Evolutionary conservation across 768 basidiomycete genomes (phyloP).

Genomic region (Boletus tylopilopsis): DNA sequence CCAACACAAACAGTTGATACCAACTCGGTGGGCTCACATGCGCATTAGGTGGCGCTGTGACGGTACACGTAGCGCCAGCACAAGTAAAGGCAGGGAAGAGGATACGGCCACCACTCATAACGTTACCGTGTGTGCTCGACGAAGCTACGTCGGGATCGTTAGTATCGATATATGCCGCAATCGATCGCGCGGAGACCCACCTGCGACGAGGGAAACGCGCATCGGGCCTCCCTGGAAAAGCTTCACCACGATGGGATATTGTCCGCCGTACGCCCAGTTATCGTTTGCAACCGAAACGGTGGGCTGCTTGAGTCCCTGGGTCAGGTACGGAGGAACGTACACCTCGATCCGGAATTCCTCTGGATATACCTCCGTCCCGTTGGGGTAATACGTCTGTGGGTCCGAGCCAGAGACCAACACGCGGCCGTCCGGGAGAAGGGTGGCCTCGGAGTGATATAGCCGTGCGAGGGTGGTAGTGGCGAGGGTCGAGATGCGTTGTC

Average conservation of each 20-base stretch:
- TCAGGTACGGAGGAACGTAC: slow-evolving; percentile 87
- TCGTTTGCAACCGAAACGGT: slow-evolving; percentile 50
- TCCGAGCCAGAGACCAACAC: slow-evolving; percentile 77
- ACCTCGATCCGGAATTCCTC: slow-evolving; percentile 78
- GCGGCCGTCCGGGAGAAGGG: slow-evolving; percentile 70
- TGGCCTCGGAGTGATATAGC: slow-evolving; percentile 76
- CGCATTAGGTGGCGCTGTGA: slow-evolving; percentile 69
- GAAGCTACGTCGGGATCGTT: slow-evolving; percentile 39
- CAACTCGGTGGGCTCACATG: slow-evolving; percentile 70
- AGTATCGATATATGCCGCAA: neutral
- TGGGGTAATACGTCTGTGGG: slow-evolving; percentile 47
- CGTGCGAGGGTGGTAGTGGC: slow-evolving; percentile 67
- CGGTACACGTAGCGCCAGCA: slow-evolving; percentile 66
- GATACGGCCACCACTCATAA: slow-evolving; percentile 63
- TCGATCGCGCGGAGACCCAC: slow-evolving; percentile 30
- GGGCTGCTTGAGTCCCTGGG: slow-evolving; percentile 57
- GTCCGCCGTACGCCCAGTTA: slow-evolving; percentile 61
- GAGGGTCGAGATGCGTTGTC: slow-evolving; percentile 63
- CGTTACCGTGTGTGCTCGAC: slow-evolving; percentile 75
- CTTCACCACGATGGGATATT: slow-evolving; percentile 49
- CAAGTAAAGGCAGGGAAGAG: slow-evolving; percentile 73
- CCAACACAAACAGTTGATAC: slow-evolving; percentile 72
- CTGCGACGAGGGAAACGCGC: slow-evolving; percentile 62
- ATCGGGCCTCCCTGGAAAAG: slow-evolving; percentile 43
- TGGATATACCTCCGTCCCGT: slow-evolving; percentile 44